Evolutionary conservation across 345 rosid species (phyloP).

Genomic region (Hibiscus syriacus): DNA sequence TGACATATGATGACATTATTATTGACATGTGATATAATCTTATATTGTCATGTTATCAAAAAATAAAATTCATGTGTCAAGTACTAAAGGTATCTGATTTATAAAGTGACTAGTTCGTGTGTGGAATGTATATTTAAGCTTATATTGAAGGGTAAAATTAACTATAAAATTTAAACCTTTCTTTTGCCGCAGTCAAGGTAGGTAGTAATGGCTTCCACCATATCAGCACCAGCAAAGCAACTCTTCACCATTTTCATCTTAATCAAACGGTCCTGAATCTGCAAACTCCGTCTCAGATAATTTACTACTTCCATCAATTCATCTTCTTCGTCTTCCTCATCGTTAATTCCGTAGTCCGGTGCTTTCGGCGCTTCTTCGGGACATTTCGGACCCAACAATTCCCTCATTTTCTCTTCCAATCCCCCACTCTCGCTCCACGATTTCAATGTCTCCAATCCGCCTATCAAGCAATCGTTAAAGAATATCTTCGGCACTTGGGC

Average conservation of each 20-base stretch:
- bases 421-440: conserved; percentile 65
- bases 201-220: conserved; percentile 60
- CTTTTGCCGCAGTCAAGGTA: conserved; percentile 64
- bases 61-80: too few species aligned
- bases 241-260: conserved; percentile 86
- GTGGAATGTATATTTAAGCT: too few species aligned
- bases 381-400: conserved; percentile 44
- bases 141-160: too few species aligned
- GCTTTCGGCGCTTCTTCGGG: conserved; percentile 48
- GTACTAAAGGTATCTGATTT: too few species aligned
- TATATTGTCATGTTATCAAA: too few species aligned
- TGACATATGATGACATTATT: too few species aligned
- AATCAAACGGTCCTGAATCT: conserved; percentile 73
- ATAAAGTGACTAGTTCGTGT: too few species aligned
- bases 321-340: conserved; percentile 43
- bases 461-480: conserved; percentile 72
- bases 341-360: conserved; percentile 61
- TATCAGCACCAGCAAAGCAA: conserved; percentile 71
- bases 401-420: conserved; percentile 49
- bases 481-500: conserved; percentile 78
- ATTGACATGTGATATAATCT: too few species aligned
- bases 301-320: conserved; percentile 40
- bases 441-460: conserved; percentile 74
- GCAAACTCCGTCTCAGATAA: conserved; percentile 58
- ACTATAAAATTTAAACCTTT: conserved; percentile 58